Percentiles rank a stretch among this genome's conserved stretches.
Conservation (phyloP, 164 flowering plant genomes). For the Cinnamomum chago region DNA sequence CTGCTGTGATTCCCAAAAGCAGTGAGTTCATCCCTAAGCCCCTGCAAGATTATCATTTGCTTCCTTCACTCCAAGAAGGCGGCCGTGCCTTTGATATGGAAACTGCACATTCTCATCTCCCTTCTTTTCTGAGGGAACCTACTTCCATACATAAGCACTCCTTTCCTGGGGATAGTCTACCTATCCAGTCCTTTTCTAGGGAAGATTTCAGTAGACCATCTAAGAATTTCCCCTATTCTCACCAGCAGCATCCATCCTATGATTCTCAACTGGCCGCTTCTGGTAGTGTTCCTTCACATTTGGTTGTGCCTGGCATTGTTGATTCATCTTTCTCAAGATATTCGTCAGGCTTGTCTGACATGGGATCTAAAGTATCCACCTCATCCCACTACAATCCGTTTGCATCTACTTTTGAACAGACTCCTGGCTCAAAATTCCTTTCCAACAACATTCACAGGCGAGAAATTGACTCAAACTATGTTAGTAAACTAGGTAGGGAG, state of each 20-base stretch:
- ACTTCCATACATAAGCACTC: constrained; percentile 14
- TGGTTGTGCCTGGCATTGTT: constrained; percentile 23
- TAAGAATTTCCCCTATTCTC: constrained; percentile 23
- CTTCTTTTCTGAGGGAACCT: constrained; percentile 18
- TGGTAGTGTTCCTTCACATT: constrained; percentile 20
- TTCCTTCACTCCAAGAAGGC: constrained; percentile 12
- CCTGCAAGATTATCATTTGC: constrained; percentile 15
- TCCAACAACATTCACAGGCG: constrained; percentile 27
- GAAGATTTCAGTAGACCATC: constrained; percentile 19
- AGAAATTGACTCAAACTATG: constrained; percentile 26
- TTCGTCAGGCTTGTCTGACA: constrained; percentile 32
- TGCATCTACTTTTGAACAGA: constrained; percentile 70
- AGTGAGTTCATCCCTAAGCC: constrained; percentile 11
- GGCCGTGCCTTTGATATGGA: not conserved
- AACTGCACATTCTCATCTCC: not conserved
- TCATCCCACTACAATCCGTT: constrained; percentile 54
- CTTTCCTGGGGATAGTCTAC: constrained; percentile 21
- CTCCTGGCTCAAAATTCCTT: constrained; percentile 38
- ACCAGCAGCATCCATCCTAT: constrained; percentile 27
- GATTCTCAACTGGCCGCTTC: constrained; percentile 19
- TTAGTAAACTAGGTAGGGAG: constrained; percentile 20
- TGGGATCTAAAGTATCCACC: constrained; percentile 37
- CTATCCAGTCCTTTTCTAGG: constrained; percentile 14
- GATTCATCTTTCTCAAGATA: constrained; percentile 23
- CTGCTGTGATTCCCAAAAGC: constrained; percentile 9